phyloP scores from a whole-genome alignment of 208 protist genomes.

The Leishmania aethiopica region DNA sequence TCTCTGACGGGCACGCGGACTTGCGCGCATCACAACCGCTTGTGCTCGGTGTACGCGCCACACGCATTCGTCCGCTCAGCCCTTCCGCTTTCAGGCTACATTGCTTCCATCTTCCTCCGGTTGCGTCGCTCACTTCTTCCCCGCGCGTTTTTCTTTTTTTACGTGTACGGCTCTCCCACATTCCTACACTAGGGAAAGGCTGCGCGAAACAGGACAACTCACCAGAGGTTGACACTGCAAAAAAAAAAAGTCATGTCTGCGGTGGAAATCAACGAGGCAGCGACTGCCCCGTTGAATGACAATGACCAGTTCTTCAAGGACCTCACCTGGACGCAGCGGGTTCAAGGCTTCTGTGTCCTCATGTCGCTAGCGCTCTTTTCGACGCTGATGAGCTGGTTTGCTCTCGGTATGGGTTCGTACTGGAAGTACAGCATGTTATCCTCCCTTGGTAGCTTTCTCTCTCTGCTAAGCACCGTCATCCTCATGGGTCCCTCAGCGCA shows the following conservation, averaged over 20 bases:
- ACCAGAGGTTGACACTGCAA: too few species aligned
- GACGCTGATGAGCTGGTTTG: slow-evolving; percentile 84
- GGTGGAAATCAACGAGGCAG: slow-evolving; percentile 35
- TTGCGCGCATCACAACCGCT: background rate
- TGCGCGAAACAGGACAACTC: background rate
- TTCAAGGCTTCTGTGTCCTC: slow-evolving; percentile 85
- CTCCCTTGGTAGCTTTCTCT: slow-evolving; percentile 78
- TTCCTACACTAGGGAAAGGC: background rate
- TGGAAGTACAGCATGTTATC: slow-evolving; percentile 88
- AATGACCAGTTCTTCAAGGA: slow-evolving; percentile 70
- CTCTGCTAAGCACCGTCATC: slow-evolving; percentile 77
- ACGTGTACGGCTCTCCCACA: background rate
- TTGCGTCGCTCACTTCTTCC: background rate
- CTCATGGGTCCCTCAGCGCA: slow-evolving; percentile 88
- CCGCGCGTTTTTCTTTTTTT: background rate
- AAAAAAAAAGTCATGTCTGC: slow-evolving; percentile 14
- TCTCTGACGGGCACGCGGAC: background rate
- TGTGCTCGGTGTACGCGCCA: background rate
- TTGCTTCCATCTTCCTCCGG: background rate
- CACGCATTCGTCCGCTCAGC: background rate
- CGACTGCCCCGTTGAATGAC: slow-evolving; percentile 33
- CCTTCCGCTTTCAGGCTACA: background rate
- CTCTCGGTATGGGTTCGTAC: slow-evolving; percentile 71
- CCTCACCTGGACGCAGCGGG: slow-evolving; percentile 76
- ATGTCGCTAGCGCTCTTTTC: slow-evolving; percentile 78